Evolutionary conservation across 257 asterid genomes (phyloP).

Genomic region (Rhazya stricta): DNA sequence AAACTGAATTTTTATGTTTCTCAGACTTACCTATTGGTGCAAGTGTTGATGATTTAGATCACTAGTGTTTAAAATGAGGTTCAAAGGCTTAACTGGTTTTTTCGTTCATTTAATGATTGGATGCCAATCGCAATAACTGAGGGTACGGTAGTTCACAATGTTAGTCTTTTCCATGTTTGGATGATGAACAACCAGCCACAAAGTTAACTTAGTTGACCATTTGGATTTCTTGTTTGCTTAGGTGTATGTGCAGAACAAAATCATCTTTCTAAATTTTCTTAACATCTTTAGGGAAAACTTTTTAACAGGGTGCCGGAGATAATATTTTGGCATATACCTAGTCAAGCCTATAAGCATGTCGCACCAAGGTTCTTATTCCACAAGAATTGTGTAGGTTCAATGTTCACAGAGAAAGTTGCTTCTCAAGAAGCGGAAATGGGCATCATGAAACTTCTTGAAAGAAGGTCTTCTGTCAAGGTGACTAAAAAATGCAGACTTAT

Average conservation of each 20-base stretch:
- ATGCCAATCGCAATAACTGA: not conserved
- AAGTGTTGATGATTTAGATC: not conserved
- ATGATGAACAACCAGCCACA: not conserved
- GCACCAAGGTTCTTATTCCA: constrained; percentile 32
- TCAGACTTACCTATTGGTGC: not conserved
- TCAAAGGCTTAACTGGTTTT: not conserved
- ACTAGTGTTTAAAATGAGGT: not conserved
- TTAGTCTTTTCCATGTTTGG: not conserved
- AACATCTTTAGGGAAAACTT: not conserved
- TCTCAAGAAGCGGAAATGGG: constrained; percentile 85
- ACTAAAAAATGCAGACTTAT: constrained; percentile 1
- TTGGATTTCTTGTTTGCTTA: too few relatives aligned
- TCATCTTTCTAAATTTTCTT: not conserved
- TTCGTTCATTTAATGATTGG: not conserved
- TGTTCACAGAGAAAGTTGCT: constrained; percentile 72
- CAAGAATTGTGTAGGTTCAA: constrained; percentile 61
- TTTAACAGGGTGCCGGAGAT: constrained; percentile 67
- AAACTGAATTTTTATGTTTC: not conserved
- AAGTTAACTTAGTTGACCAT: not conserved
- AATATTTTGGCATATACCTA: constrained; percentile 89
- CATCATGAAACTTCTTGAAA: constrained; percentile 66
- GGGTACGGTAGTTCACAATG: not conserved
- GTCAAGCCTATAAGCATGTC: constrained; percentile 46
- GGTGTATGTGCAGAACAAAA: not conserved
- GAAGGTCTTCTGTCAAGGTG: constrained; percentile 73